Evolutionary conservation across 352 stramenopile species (phyloP), one percentile per base, ranked within the genome.

Genomic region (Globisporangium sylvaticum): DNA sequence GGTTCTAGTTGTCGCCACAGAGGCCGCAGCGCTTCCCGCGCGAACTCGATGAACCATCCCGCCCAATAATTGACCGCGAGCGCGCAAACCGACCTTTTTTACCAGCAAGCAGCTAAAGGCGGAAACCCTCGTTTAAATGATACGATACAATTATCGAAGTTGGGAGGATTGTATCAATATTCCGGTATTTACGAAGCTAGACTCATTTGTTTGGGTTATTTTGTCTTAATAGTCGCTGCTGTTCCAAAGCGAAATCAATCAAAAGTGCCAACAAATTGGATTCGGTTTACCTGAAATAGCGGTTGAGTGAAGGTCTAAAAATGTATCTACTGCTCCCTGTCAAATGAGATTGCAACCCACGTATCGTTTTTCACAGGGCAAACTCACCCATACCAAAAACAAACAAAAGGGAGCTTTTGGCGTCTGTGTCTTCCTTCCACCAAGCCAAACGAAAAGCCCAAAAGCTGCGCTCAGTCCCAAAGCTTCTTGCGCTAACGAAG

Each of bases 241-340:
- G n/a, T n/a, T n/a, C n/a, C n/a, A n/a, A n/a, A n/a, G n/a, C n/a
- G n/a, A n/a, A n/a, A n/a, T n/a, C n/a, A n/a, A n/a, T n/a, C n/a
- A n/a, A n/a, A n/a, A n/a, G n/a, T n/a, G 31, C 31, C 31, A 34
- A 34, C 31, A n/a, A n/a, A n/a, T n/a, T n/a, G n/a, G n/a, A n/a
- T n/a, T 10, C 7, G 24, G 29, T 34, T 20, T 48, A 2, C 25
- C 32, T 34, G 24, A 62, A 62, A 62, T 52, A 62, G 32, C 24
- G 14, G 22, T 25, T 25, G 58, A 63, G 58, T 54, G 58, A 63
- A 24, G 58, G 58, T 63, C 58, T 53, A 53, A 53, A 54, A 54
- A 53, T 63, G 58, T 63, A 63, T 63, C 58, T 37, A 37, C 24
- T 14, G 3, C 55, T 2, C 15, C 58, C 58, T 34, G 1, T 24